Evolutionary conservation across 331 rosid genomes (phyloP).

Genomic region (Rhamnella rubrinervis): DNA sequence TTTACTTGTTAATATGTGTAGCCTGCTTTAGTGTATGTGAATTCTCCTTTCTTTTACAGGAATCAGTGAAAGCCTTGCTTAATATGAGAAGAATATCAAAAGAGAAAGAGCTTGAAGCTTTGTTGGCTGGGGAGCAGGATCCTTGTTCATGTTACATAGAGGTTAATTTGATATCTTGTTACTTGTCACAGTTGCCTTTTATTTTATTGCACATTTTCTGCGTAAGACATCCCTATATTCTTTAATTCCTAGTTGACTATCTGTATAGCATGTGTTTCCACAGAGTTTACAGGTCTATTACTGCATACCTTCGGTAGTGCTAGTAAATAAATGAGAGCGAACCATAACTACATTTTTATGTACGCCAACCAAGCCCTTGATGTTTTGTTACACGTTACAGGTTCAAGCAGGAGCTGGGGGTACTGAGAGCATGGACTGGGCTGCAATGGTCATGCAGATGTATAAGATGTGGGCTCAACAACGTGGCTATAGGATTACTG

Average conservation of each 20-base stretch:
- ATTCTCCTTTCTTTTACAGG: conserved; percentile 52
- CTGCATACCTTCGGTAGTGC: not conserved
- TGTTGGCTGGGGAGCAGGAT: conserved; percentile 87
- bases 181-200: not conserved
- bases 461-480: conserved; percentile 82
- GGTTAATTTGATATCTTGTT: conserved; percentile 43
- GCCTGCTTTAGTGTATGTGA: conserved; percentile 23
- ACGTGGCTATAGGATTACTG: conserved; percentile 62
- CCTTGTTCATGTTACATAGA: conserved; percentile 83
- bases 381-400: conserved; percentile 35
- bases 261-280: conserved; percentile 9
- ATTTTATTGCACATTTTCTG: not conserved
- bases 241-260: not conserved
- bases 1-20: conserved; percentile 16
- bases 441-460: conserved; percentile 96
- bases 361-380: conserved; percentile 9
- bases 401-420: conserved; percentile 99
- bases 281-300: conserved; percentile 1
- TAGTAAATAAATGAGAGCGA: not conserved
- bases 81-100: conserved; percentile 71
- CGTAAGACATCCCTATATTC: not conserved
- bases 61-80: conserved; percentile 66
- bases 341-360: conserved; percentile 12
- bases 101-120: conserved; percentile 90
- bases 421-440: conserved; percentile 99